Base-by-base conservation (phyloP, 345 rosid species). In the Eucalyptus regnans region DNA sequence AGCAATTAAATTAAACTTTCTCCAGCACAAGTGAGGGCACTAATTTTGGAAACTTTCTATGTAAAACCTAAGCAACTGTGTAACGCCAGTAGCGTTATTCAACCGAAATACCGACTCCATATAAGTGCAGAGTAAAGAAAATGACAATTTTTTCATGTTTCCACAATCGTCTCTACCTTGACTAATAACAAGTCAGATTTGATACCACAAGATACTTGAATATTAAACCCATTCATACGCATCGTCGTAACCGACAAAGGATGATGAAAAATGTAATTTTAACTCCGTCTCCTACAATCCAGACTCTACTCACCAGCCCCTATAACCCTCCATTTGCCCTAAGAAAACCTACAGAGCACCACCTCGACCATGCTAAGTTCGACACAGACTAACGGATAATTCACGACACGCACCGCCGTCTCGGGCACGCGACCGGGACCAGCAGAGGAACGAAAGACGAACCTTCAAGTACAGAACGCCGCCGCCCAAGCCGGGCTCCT, bases 401-500 rank as follows among this genome's bases (percentile, higher is more conserved):
- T 68, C 3, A 33, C 44, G 44, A 8, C 44, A 68, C 80, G 6
- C 25, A 33, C 23, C 80, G 33, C 44, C 80, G 80, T 33, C 80
- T 9, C 44, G 4, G 1, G 1, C 20, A 33, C 27, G 1, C 83
- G 83, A 20, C 83, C 83, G 48, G 15, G 14, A 76, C 43, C 48
- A 41, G 6, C 48, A 10, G 83, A 76, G 46, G 83, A 23, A 76
- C 22, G 12, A 23, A 41, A 76, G 48, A 41, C 48, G 41, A 87
- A 97, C 99, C 98, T 90, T 95, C 90, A 97, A 97, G 93, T 94
- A 90, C 60, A 98, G 93, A 91, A 97, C 90, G 62, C 99, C 99
- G 54, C 99, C 99, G 50, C 99, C 99, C 88, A 97, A 91, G 5
- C 92, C 95, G 11, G 96, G 88, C 2, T 89, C 58, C 25, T 52